A percentile compares a stretch with the other conserved stretches of the same genome.
phyloP scores from a whole-genome alignment of 768 basidiomycete species.

The Suillus occidentalis region DNA sequence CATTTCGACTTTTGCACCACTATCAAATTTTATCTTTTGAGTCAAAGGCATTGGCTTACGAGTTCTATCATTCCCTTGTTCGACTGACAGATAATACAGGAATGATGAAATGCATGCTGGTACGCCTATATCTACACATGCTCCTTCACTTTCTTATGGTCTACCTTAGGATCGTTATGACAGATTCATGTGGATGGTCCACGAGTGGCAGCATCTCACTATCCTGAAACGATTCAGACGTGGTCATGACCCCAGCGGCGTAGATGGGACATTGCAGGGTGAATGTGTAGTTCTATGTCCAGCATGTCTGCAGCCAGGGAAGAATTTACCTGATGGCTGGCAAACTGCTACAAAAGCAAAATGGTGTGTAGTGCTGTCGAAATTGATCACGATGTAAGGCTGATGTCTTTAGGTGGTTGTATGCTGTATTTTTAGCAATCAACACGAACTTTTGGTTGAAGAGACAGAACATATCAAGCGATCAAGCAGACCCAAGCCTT shows the following conservation, averaged over 20 bases:
- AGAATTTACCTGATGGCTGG: conserved; percentile 10
- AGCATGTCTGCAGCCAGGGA: conserved; percentile 8
- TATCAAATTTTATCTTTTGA: neutral
- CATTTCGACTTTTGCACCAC: neutral
- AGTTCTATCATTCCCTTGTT: neutral
- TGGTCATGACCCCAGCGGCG: conserved; percentile 22
- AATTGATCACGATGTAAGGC: neutral
- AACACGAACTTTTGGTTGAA: conserved; percentile 16
- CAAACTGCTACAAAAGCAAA: neutral
- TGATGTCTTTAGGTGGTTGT: conserved; percentile 1
- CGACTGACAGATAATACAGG: neutral
- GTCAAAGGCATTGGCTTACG: neutral
- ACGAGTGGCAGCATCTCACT: conserved; percentile 12
- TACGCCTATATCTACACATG: no score
- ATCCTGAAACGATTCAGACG: conserved; percentile 15
- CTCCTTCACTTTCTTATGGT: neutral
- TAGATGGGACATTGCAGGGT: conserved; percentile 19
- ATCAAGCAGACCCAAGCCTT: conserved; percentile 10
- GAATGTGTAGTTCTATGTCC: conserved; percentile 17
- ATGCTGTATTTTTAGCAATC: conserved; percentile 9
- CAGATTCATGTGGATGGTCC: neutral
- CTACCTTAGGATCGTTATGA: neutral
- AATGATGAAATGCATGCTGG: no score
- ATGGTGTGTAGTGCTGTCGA: no score
- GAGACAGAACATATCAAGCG: conserved; percentile 1